Base-by-base conservation (phyloP, 345 rosid genomes). In the Xanthoceras sorbifolium region DNA sequence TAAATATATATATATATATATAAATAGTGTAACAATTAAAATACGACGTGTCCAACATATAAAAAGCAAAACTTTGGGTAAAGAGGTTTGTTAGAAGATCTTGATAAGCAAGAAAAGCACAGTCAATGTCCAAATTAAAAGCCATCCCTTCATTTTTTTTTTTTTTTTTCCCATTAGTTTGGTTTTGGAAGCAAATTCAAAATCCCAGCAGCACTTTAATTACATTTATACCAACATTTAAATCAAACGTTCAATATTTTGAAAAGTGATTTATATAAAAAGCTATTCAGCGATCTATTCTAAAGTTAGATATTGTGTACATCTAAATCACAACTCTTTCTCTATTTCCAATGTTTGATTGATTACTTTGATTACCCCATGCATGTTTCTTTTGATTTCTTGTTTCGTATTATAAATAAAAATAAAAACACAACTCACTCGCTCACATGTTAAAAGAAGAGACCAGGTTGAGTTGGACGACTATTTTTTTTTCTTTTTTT, bases 61-160 rank as follows among this genome's bases (percentile, higher is more conserved):
- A 79, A 81, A 46, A 66, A 75, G 32, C 52, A n/a, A 63, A 80
- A 81, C 91, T 87, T 89, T 79, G 50, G 57, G 26, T 22, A 83
- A 87, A 80, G 84, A 80, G 64, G 66, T 77, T 71, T 75, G 69
- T 18, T 40, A 44, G 67, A 73, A 85, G 84, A 85, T 86, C 93
- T 85, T 86, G 79, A 42, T 75, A 80, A 44, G 78, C 83, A 90
- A 90, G 91, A 84, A 90, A 90, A 90, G 93, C 90, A 88, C 76
- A 84, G 90, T 86, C 91, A 86, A 85, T 84, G 86, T 88, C 81
- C 85, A 86, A 83, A 85, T 85, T 67, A 85, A n/a, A 86, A 86
- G 86, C 80, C 69, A 84, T 75, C 28, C 29, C 64, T 65, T 11
- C 42, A 59, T 64, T 3, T 63, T 20, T 31, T n/a, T n/a, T n/a